Base-by-base conservation (phyloP, 2,329 filamentous ascomycete genomes). In the Fusarium chaquense region DNA sequence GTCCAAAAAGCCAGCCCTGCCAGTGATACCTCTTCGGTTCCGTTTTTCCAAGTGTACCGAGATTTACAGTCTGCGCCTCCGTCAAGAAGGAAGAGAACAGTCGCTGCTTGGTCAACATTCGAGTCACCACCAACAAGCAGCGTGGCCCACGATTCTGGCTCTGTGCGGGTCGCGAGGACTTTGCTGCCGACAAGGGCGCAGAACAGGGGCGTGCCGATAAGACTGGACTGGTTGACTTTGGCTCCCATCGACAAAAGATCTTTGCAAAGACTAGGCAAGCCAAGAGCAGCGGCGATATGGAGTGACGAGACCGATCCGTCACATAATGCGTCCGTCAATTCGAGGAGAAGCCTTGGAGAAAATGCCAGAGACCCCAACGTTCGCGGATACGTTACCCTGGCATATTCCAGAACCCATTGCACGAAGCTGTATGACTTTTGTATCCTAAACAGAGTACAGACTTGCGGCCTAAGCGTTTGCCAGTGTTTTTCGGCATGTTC, bases 321-420 rank as follows among this genome's bases (percentile, higher is more conserved):
- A 44, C 76, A 76, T 4, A 80, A 49, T 3, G 69, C 64, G 38
- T 78, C 71, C 28, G 78, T 78, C 6, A 81, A 71, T 22, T 75
- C 73, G 11, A 77, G 44, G 5, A 77, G 61, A 12, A 63, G 62
- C n/a, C 68, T 67, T 24, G 70, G 62, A 0, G 74, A 72, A 1
- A 74, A 38, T 4, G 74, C 72, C 12, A 71, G 32, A 8, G 54
- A 26, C 12, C 77, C 72, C 7, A 75, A 71, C 0, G 59, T 62
- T 2, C 68, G 62, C 2, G 79, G 78, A 53, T 72, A 79, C 4
- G 63, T 74, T 22, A 74, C 68, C 22, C 76, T 70, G 2, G 74
- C 76, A 59, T 78, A 80, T 45, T 81, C 78, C 22, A 81, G 59
- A 5, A 72, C 70, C 79, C 80, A 81, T 22, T 81, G 79, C 12